Evolutionary conservation across 768 basidiomycete genomes (phyloP).

Genomic region (Lactifluus echinatus): DNA sequence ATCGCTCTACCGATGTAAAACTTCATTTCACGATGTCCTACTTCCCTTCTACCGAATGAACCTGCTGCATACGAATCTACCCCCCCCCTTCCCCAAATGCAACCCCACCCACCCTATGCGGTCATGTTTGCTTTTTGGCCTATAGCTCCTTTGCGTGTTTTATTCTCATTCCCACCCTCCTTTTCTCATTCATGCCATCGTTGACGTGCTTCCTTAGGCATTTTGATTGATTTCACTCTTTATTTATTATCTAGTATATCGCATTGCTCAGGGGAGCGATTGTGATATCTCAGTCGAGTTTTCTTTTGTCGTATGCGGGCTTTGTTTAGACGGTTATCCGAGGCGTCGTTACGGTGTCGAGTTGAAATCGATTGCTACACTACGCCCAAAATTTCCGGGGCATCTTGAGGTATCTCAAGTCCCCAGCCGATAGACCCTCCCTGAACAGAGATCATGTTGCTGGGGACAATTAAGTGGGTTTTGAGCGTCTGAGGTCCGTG

Average conservation of each 20-base stretch:
- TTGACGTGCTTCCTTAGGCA: neutral
- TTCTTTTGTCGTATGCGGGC: neutral
- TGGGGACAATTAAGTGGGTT: too few relatives aligned
- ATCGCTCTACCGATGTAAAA: slow-evolving; percentile 11
- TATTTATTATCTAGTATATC: slow-evolving; percentile 2
- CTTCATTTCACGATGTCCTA: neutral
- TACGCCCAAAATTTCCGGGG: too few relatives aligned
- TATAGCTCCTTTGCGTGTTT: neutral
- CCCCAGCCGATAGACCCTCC: neutral
- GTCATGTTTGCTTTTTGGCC: neutral
- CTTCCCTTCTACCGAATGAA: neutral
- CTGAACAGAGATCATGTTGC: too few relatives aligned
- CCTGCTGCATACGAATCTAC: neutral
- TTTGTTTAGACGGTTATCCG: neutral
- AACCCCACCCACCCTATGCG: neutral
- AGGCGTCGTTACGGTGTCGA: neutral
- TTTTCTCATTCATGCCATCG: neutral
- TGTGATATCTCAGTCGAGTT: neutral
- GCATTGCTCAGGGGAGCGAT: slow-evolving; percentile 4
- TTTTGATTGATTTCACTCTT: neutral
- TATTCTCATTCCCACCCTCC: neutral
- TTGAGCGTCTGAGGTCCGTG: too few relatives aligned
- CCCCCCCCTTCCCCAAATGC: neutral
- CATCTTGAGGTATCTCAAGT: too few relatives aligned
- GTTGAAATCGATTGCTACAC: neutral